Percentiles rank a stretch among this genome's conserved stretches.
Conservation (phyloP, 257 asterid genomes). For the Echites panduratus region DNA sequence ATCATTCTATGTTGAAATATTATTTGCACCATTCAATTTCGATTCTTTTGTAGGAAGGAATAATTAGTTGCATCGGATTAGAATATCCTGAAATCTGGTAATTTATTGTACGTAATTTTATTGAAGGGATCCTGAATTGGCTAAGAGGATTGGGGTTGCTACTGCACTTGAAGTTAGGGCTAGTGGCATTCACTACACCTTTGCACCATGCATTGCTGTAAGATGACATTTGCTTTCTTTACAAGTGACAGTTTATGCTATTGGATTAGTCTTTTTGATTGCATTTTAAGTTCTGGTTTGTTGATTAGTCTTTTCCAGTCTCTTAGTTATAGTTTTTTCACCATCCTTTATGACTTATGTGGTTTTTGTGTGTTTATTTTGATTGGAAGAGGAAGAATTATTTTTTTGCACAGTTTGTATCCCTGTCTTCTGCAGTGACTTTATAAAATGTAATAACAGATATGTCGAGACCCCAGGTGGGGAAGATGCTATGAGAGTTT, state of each 20-base stretch:
- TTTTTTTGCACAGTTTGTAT: not conserved
- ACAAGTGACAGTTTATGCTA: not conserved
- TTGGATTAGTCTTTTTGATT: no score
- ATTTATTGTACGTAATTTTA: conserved; percentile 3
- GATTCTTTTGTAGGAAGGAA: no score
- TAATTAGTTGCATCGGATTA: not conserved
- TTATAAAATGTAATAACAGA: no score
- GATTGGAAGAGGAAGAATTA: not conserved
- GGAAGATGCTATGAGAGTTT: conserved; percentile 86
- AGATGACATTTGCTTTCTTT: conserved; percentile 22
- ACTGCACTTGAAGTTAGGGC: no score
- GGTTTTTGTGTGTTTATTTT: not conserved
- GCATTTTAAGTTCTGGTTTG: not conserved
- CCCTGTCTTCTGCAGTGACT: not conserved
- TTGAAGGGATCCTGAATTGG: conserved; percentile 50
- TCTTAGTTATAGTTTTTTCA: no score
- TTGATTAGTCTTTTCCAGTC: not conserved
- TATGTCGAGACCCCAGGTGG: conserved; percentile 88
- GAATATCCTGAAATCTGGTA: not conserved
- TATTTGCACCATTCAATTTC: not conserved
- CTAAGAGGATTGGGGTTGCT: conserved; percentile 56
- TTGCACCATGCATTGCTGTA: conserved; percentile 90
- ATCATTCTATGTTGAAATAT: not conserved
- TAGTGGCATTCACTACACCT: no score
- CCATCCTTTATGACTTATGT: no score